Base-by-base conservation (phyloP, 1,284 basidiomycete species). In the Coriolopsis trogii region DNA sequence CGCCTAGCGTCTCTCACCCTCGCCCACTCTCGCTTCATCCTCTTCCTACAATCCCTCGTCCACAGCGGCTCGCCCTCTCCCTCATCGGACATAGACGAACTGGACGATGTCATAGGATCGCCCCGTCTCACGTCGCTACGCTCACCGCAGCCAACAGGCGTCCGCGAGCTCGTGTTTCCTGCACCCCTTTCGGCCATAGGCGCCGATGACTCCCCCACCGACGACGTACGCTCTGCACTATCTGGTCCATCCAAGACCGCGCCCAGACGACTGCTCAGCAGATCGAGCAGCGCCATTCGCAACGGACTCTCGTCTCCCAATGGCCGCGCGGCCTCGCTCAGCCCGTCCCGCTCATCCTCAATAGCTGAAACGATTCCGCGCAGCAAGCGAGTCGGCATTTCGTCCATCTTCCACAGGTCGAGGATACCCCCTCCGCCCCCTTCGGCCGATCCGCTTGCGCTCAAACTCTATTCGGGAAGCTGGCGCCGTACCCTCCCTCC, bases 1-100 rank as follows among this genome's bases (percentile, higher is more conserved):
- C 74, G 72, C 33, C 70, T 86, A 24, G 70, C 75, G 23, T 65
- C 72, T 2, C 70, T 87, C 15, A 71, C 82, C 2, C 77, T 76
- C 20, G 78, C 81, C 1, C 86, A 91, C 62, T 86, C 87, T 12
- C 81, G 87, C n/a, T 80, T 87, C 59, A 83, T 89, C 20, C 77
- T 91, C 9, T 71, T 88, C 10, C 70, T 91, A 6, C 89, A 90
- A 58, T 80, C 85, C 4, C 71, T 87, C 28, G 84, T 85, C 0
- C 84, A 88, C 63, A 81, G 81, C 53, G 79, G 71, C 6, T 72
- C 78, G 1, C 58, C 78, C 13, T 73, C 74, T 20, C 63, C 73
- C 1, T 29, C 42, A 2, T 53, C 52, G 20, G 60, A 61, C 23
- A 40, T 45, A 4, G 81, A 81, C 5, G 68, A 73, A 45, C 57